phyloP scores from a whole-genome alignment of 2,329 filamentous ascomycete genomes.

The Aurifilum marmelostoma region DNA sequence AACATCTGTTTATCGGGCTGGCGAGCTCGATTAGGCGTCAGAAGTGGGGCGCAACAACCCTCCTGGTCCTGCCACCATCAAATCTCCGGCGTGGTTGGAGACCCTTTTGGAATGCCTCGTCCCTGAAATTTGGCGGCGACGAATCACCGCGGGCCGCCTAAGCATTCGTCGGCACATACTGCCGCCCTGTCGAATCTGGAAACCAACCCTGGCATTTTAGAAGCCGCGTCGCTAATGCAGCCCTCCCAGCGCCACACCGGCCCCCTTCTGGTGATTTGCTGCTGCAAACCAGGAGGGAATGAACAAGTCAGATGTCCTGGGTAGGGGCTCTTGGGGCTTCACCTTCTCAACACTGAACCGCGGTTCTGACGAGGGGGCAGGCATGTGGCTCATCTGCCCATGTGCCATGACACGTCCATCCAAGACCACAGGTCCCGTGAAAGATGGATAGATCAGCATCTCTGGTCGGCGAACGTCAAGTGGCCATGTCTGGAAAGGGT shows the following conservation, averaged over 20 bases:
- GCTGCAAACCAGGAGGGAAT: not conserved
- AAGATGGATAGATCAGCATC: not conserved
- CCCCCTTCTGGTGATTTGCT: not conserved
- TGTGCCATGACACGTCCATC: constrained; percentile 17
- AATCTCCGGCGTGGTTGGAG: constrained; percentile 7
- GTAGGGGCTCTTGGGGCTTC: not conserved
- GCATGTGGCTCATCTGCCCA: not conserved
- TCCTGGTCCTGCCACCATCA: not conserved
- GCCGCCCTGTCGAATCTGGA: constrained; percentile 10
- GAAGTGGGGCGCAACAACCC: not conserved
- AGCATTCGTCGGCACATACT: constrained; percentile 5
- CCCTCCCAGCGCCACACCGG: not conserved
- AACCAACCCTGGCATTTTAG: not conserved
- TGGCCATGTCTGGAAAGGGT: constrained; percentile 5
- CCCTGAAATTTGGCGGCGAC: constrained; percentile 15
- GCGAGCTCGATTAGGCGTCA: not conserved
- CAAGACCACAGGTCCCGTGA: constrained; percentile 16
- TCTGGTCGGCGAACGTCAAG: constrained; percentile 16
- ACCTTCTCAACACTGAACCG: not conserved
- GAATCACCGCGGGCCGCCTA: constrained; percentile 13
- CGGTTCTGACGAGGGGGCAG: constrained; percentile 11
- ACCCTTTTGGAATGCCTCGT: constrained; percentile 10
- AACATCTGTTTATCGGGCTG: constrained; percentile 10
- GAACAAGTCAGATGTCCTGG: constrained; percentile 12
- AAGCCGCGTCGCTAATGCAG: not conserved